phyloP scores from a whole-genome alignment of 2,329 filamentous ascomycete species.

The Spiromastix sp. region DNA sequence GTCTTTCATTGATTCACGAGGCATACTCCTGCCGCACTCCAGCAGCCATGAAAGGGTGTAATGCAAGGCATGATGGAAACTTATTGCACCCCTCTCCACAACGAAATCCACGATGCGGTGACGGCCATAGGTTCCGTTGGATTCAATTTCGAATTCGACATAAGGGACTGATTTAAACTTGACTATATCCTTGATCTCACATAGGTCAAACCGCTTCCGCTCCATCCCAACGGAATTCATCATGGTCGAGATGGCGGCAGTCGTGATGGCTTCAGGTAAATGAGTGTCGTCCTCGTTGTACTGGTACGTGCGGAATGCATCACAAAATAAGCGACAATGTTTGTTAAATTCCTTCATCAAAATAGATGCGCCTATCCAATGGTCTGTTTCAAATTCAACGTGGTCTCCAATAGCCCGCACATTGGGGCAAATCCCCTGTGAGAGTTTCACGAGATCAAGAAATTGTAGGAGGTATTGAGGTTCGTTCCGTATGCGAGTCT shows the following conservation, averaged over 20 bases:
- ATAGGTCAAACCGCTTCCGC: slow-evolving; percentile 69
- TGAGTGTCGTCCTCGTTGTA: slow-evolving; percentile 52
- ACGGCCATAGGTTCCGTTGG: slow-evolving; percentile 33
- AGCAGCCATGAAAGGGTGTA: slow-evolving; percentile 95
- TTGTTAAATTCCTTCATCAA: slow-evolving; percentile 93
- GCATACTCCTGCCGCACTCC: slow-evolving; percentile 72
- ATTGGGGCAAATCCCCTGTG: slow-evolving; percentile 95
- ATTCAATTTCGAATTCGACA: slow-evolving; percentile 63
- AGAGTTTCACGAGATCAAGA: slow-evolving; percentile 86
- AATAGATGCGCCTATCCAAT: slow-evolving; percentile 92
- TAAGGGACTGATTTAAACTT: slow-evolving; percentile 67
- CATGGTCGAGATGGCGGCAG: slow-evolving; percentile 73
- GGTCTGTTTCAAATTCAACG: slow-evolving; percentile 95
- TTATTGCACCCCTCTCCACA: slow-evolving; percentile 82
- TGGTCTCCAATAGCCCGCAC: slow-evolving; percentile 86
- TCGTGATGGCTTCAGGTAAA: slow-evolving; percentile 56
- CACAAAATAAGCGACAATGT: slow-evolving; percentile 76
- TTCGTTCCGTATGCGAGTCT: slow-evolving; percentile 71
- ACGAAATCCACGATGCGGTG: slow-evolving; percentile 74
- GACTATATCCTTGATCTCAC: slow-evolving; percentile 79
- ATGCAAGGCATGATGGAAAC: slow-evolving; percentile 93
- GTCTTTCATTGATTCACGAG: slow-evolving; percentile 53
- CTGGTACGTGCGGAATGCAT: slow-evolving; percentile 65
- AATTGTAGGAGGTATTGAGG: slow-evolving; percentile 88
- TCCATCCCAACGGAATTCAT: slow-evolving; percentile 85